Percentiles rank a stretch among this genome's conserved stretches.
phyloP scores from a whole-genome alignment of 2,329 filamentous ascomycete species.

The Tolypocladium ovalisporum region DNA sequence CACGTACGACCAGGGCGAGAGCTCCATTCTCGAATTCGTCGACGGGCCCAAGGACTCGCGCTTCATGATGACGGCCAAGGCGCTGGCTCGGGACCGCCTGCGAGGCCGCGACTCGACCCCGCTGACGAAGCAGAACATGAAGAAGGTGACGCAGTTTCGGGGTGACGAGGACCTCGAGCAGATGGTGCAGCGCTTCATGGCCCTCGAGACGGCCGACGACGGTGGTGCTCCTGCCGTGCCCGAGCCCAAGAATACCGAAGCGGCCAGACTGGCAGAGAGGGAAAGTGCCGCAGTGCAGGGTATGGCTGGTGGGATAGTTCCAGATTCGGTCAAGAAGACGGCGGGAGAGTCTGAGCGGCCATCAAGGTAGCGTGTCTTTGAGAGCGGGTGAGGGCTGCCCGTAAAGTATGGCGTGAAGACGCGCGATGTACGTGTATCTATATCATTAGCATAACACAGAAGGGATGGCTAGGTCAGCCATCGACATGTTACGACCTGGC shows the following conservation, averaged over 20 bases:
- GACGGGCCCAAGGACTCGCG: conserved; percentile 91
- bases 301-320: conserved; percentile 19
- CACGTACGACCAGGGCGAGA: conserved; percentile 71
- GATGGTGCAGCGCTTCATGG: conserved; percentile 39
- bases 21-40: conserved; percentile 87
- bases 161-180: conserved; percentile 59
- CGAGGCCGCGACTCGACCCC: conserved; percentile 51
- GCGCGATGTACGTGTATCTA: background rate
- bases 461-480: background rate
- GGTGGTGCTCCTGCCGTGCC: conserved; percentile 3
- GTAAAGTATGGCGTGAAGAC: background rate
- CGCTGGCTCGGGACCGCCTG: conserved; percentile 54
- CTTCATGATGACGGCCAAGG: conserved; percentile 85
- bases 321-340: conserved; percentile 11
- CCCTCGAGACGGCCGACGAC: conserved; percentile 10
- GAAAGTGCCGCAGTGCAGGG: conserved; percentile 20
- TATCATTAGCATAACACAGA: conserved; percentile 1
- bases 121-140: conserved; percentile 66
- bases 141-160: conserved; percentile 73
- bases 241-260: conserved; percentile 8
- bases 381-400: background rate
- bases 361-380: conserved; percentile 1
- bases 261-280: conserved; percentile 11
- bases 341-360: background rate
- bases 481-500: background rate